These are phyloP conservation scores for Croton laevigatus DNA, from an alignment of 441 rosid genomes.

Conservation along the genomic window DNA sequence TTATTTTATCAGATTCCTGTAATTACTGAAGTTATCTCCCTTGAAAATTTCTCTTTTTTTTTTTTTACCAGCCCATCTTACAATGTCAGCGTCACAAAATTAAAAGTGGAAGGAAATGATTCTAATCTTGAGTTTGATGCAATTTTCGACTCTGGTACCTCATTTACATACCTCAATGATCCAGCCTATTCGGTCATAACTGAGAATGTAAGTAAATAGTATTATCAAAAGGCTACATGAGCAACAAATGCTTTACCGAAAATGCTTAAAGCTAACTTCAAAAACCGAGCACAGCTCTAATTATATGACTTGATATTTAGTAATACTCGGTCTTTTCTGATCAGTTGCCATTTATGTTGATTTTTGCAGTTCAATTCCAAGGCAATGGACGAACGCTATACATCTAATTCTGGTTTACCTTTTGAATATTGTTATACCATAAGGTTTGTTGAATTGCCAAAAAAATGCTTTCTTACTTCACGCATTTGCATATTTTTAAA, in stretches of 20 bases:
- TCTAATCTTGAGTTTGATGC: conserved; percentile 56
- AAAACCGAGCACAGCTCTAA: too few species aligned
- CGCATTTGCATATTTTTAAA: conserved; percentile 1
- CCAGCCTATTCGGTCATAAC: conserved; percentile 68
- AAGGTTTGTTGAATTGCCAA: conserved; percentile 38
- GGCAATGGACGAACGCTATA: conserved; percentile 48
- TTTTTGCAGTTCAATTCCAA: conserved; percentile 60
- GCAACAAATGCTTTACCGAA: too few species aligned
- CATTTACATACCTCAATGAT: conserved; percentile 77
- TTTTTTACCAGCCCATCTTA: conserved; percentile 64
- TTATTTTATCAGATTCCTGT: background rate
- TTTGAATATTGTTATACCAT: conserved; percentile 77
- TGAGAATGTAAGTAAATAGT: conserved; percentile 51
- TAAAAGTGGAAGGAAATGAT: conserved; percentile 48
- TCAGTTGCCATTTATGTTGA: conserved; percentile 6
- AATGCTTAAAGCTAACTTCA: too few species aligned
- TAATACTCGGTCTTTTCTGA: background rate
- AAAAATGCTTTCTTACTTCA: background rate
- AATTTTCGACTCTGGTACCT: conserved; percentile 91
- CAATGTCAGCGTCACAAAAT: conserved; percentile 67
- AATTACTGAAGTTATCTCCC: conserved; percentile 19
- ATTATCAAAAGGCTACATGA: too few species aligned
- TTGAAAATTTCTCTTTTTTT: too few species aligned
- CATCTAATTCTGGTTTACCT: conserved; percentile 41
- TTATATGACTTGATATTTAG: conserved; percentile 10